Conservation (phyloP, 345 rosid genomes). For the Eucalyptus curtisii region DNA sequence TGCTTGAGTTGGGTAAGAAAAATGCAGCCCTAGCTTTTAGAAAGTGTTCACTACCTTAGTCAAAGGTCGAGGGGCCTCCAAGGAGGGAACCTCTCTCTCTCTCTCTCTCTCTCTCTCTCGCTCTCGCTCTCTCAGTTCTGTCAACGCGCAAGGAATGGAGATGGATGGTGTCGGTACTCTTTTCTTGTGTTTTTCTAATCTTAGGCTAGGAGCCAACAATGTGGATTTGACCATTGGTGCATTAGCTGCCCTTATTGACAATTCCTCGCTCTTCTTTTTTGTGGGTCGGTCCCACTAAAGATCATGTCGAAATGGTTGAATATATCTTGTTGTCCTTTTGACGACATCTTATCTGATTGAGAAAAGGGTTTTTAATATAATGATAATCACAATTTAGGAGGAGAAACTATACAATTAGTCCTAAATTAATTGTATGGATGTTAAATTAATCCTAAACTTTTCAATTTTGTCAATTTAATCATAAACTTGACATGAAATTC, state of each 20-base stretch:
- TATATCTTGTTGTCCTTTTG: background rate
- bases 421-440: accelerated
- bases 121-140: background rate
- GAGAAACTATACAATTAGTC: background rate
- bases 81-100: background rate
- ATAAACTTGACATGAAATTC: background rate
- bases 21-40: background rate
- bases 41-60: background rate
- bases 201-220: background rate
- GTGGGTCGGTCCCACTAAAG: background rate
- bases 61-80: background rate
- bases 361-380: background rate
- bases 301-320: background rate
- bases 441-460: accelerated
- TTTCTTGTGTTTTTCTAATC: background rate
- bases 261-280: background rate
- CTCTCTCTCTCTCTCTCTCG: background rate
- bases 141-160: background rate
- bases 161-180: background rate
- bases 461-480: background rate
- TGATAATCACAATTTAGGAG: background rate
- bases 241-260: background rate
- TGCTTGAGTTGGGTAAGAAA: background rate
- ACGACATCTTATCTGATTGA: background rate
- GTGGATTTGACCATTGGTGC: background rate